Evolutionary conservation across 1,284 basidiomycete species (phyloP).

Genomic region (Tremellales sp.): DNA sequence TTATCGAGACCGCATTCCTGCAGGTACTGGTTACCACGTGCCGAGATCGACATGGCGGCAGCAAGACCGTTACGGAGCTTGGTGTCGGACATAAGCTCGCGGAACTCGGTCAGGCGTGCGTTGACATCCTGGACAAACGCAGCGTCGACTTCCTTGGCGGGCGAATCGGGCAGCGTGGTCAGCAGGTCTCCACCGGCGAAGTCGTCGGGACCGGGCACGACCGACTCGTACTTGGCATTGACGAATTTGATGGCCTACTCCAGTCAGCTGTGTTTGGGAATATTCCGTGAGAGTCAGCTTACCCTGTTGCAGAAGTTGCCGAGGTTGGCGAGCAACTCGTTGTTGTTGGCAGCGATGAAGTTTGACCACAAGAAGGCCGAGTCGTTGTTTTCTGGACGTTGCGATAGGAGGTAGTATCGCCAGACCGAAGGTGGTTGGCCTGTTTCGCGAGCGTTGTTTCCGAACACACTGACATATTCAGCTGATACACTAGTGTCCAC

Average conservation of each 20-base stretch:
- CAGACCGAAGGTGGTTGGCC: slow-evolving; percentile 91
- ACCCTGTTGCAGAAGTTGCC: slow-evolving; percentile 97
- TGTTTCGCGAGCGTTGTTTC: slow-evolving; percentile 88
- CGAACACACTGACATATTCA: slow-evolving; percentile 74
- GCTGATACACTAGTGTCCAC: background rate
- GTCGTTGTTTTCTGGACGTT: slow-evolving; percentile 89
- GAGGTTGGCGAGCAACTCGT: slow-evolving; percentile 90
- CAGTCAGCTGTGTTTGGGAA: background rate
- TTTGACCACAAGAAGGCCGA: slow-evolving; percentile 97
- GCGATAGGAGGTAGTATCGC: slow-evolving; percentile 93
- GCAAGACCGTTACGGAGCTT: slow-evolving; percentile 85
- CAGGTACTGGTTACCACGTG: slow-evolving; percentile 90
- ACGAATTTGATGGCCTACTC: slow-evolving; percentile 73
- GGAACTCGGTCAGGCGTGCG: slow-evolving; percentile 71
- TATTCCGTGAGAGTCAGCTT: slow-evolving; percentile 9
- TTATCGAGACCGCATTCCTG: slow-evolving; percentile 91
- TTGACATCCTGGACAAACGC: slow-evolving; percentile 83
- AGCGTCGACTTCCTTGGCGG: slow-evolving; percentile 58
- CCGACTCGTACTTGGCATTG: slow-evolving; percentile 74
- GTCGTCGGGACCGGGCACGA: slow-evolving; percentile 74
- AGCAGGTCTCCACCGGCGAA: slow-evolving; percentile 58
- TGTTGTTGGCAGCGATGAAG: slow-evolving; percentile 92
- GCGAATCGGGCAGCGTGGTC: slow-evolving; percentile 53
- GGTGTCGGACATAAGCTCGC: slow-evolving; percentile 83
- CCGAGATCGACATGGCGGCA: slow-evolving; percentile 84